Base-by-base conservation (phyloP, 1,284 basidiomycete genomes). In the Cutaneotrichosporon arboriforme region DNA sequence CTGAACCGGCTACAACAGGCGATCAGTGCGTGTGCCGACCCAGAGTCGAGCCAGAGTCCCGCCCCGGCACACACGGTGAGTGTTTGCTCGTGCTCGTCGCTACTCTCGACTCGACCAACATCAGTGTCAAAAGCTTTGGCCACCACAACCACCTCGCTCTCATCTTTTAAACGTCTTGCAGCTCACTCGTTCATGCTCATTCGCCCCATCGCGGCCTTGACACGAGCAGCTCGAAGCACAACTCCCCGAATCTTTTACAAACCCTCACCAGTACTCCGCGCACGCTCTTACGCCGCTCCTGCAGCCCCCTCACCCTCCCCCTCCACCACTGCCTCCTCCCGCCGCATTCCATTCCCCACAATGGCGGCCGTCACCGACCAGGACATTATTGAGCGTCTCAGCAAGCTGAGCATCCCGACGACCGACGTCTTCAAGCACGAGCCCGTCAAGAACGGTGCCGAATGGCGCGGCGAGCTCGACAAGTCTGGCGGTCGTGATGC, bases 291-390 rank as follows among this genome's bases (percentile, higher is more conserved):
- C n/a, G 12, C 18, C 36, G 22, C 26, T 15, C n/a, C 36, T 22
- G 14, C 39, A 13, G 37, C 17, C 36, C 23, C 20, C 36, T 42
- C 15, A n/a, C n/a, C n/a, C 49, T 34, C 48, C 33, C 18, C 43
- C 42, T 23, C 23, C 41, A 38, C 46, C 26, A 52, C 41, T 18
- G 26, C 31, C 36, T 39, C 53, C 50, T 18, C 39, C 31, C 36
- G 38, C 7, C 49, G 49, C 46, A 53, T 53, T 17, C 61, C 51
- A 4, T 61, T 51, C 46, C 64, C 67, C 48, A 67, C 46, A 40
- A 90, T 89, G 21, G 87, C 87, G 4, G 82, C 82, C 34, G 83
- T 89, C 3, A 79, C 87, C 49, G 89, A 90, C 26, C 81, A 90
- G 49, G 82, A 93, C 52, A 86, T 74, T 49, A 55, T 72, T 39